Base-by-base conservation (phyloP, 116 monocot genomes). In the Trichopus zeylanicus region DNA sequence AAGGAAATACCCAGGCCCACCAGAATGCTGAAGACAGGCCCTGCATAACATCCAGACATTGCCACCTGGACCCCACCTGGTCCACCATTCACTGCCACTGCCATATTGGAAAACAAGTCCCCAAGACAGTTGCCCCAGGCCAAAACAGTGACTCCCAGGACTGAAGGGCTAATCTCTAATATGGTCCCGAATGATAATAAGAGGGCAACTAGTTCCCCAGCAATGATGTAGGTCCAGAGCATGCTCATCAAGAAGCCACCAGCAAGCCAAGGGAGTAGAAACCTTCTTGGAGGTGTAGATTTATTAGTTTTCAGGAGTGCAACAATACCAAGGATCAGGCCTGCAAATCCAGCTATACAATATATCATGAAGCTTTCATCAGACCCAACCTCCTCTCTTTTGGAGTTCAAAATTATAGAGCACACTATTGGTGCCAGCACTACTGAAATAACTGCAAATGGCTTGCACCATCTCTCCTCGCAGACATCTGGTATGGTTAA, bases 11-110 rank as follows among this genome's bases (percentile, higher is more conserved):
- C 75, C 0, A 80, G 53, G 48, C 71, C 80, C 0, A 69, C 75
- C 18, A 80, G 16, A 0, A 61, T 70, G 11, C 70, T 79, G 51
- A 81, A 81, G 21, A 81, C 64, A 0, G 81, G 81, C 1, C 71
- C 63, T 10, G 71, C 71, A 8, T 64, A 71, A 24, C 71, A 71
- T 5, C 71, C 71, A 23, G 71, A 64, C 0, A 71, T 64, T 2
- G 71, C 71, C 12, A 71, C 49, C 32, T 71, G 71, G 26, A 56
- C 64, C 13, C 71, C 71, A 8, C 13, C 20, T 2, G 24, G 4
- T 1, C 71, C 71, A 1, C 64, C 57, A 26, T 64, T 71, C 24
- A n/a, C 11, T 13, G 71, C 71, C 56, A 71, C 63, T 0, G 64
- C 56, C 24, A 64, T 34, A 51, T 71, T 63, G 1, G 64, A 37